Evolutionary conservation across 805 yeast genomes (phyloP), one percentile per base, ranked within the genome.

Genomic region (Candida pseudofarinosa): DNA sequence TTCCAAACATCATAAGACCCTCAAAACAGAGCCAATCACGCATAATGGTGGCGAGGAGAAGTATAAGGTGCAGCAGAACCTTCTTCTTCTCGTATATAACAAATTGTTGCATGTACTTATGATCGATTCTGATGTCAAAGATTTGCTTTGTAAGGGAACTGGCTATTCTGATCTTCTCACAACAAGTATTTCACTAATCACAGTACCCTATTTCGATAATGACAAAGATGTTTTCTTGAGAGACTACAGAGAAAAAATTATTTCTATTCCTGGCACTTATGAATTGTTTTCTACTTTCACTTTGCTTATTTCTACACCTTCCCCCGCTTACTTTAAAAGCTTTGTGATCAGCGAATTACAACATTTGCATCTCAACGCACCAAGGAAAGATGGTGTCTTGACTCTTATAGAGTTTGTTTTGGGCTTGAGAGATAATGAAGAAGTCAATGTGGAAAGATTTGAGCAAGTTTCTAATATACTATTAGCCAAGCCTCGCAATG

Each of bases 391-490:
- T 53, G 97, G 98, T 0, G 79, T 93, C 1, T 62, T 77, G 20
- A 73, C 89, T 1, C 62, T 91, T 39, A 71, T 89, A 20, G 97
- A 91, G 59, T 80, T 86, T 48, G 71, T 86, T 0, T 67, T 85
- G 12, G 96, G 96, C 0, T 67, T 86, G 19, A 69, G 96, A 43
- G 95, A 88, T 34, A 71, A 74, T 41, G 91, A 84, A 43, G 81
- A 79, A 10, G 62, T 88, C 12, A 81, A 81, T 48, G 61, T 81
- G n/a, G 80, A 78, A 26, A 84, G 80, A 49, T 69, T 87, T 38
- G 80, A 79, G 19, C 77, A 81, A 44, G 85, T 87, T 1, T 78
- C 85, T n/a, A 75, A 73, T 34, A 71, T 88, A 2, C 59, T 91
- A 13, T 58, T 84, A 20, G 62, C 81, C 14, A 81, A 81, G 46